Conservation (phyloP, 805 yeast genomes). For the Hermanozyma aechmeae region DNA sequence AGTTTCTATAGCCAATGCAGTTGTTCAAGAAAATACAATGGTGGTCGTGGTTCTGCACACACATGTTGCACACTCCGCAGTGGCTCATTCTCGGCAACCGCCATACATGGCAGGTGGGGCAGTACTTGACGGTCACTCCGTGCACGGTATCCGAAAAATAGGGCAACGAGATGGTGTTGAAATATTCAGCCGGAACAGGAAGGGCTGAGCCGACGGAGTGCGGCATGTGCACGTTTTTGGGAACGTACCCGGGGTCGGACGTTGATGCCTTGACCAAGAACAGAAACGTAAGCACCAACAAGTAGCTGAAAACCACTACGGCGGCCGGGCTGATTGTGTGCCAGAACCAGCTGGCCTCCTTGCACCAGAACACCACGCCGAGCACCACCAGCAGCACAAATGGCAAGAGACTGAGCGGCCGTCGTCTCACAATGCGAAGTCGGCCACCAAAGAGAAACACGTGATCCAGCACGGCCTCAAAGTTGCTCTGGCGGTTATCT, state of each 20-base stretch:
- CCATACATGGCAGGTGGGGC: constrained; percentile 50
- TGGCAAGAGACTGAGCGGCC: constrained; percentile 32
- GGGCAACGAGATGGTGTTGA: constrained; percentile 15
- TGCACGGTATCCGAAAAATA: constrained; percentile 9
- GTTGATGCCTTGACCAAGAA: constrained; percentile 47
- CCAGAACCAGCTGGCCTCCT: constrained; percentile 48
- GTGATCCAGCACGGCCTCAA: too few relatives aligned
- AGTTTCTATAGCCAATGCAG: constrained; percentile 32
- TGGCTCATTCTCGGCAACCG: constrained; percentile 63
- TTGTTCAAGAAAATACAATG: constrained; percentile 57
- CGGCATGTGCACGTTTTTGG: constrained; percentile 55
- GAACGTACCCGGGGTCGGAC: constrained; percentile 64
- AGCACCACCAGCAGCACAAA: constrained; percentile 30
- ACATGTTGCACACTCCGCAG: constrained; percentile 59
- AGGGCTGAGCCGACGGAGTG: constrained; percentile 1
- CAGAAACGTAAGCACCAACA: constrained; percentile 41
- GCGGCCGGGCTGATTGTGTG: constrained; percentile 42
- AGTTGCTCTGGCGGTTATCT: too few relatives aligned
- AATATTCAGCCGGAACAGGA: constrained; percentile 47
- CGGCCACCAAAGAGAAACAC: constrained; percentile 62
- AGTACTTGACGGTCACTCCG: constrained; percentile 45
- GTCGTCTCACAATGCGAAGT: constrained; percentile 32
- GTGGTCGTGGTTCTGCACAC: constrained; percentile 62
- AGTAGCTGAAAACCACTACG: constrained; percentile 48
- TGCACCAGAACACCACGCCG: constrained; percentile 41